These are phyloP conservation scores for Schizothecium vesticola DNA, from an alignment of 495 filamentous ascomycete genomes.

Conservation along the genomic window DNA sequence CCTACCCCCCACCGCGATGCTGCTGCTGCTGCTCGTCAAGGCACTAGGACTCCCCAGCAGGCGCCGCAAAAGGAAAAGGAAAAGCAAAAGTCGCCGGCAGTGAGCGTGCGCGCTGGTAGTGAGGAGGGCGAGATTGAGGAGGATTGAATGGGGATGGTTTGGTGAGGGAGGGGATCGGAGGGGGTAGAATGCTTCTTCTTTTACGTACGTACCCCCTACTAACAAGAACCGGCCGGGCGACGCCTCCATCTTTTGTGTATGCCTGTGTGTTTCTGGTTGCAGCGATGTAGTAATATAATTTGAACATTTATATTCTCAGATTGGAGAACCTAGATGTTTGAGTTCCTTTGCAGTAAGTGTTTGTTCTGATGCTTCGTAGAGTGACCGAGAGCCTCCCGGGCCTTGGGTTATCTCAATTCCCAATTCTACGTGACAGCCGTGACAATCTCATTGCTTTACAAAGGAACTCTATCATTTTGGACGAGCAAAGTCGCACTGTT, in stretches of 20 bases:
- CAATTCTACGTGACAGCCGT: too few species aligned
- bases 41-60: conserved; percentile 44
- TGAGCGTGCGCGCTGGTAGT: conserved; percentile 69
- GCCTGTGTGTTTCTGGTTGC: not conserved
- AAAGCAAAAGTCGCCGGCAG: conserved; percentile 44
- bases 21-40: conserved; percentile 35
- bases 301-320: not conserved
- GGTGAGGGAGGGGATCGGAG: not conserved
- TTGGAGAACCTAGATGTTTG: not conserved
- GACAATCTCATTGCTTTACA: too few species aligned
- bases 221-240: not conserved
- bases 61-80: conserved; percentile 55
- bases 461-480: not conserved
- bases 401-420: too few species aligned
- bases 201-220: not conserved
- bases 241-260: not conserved
- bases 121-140: conserved; percentile 99
- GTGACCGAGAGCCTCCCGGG: not conserved
- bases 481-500: not conserved
- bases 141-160: conserved; percentile 46
- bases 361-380: not conserved
- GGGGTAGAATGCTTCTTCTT: not conserved
- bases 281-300: not conserved
- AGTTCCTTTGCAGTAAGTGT: too few species aligned
- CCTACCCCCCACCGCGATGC: conserved; percentile 50